phyloP scores from a whole-genome alignment of 139 green algal genomes.

The Penium margaritaceum region DNA sequence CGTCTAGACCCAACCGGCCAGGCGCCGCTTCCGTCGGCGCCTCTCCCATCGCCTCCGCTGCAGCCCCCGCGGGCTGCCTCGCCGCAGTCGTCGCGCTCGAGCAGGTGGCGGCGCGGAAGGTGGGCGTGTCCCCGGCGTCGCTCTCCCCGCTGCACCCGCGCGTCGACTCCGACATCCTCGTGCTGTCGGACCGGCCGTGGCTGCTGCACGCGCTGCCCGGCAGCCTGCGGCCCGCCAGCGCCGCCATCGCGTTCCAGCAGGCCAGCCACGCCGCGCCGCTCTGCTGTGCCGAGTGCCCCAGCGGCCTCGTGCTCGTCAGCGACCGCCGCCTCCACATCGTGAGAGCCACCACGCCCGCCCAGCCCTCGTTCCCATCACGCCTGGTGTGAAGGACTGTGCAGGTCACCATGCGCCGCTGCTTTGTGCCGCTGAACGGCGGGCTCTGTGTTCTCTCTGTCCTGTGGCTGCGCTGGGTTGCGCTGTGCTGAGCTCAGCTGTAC shows the following conservation, averaged over 20 bases:
- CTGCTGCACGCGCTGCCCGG: constrained; percentile 24
- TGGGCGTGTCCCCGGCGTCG: constrained; percentile 38
- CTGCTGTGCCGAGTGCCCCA: constrained; percentile 31
- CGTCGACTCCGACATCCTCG: constrained; percentile 28
- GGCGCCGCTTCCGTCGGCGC: neutral
- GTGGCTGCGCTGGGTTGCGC: neutral
- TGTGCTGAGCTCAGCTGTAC: neutral
- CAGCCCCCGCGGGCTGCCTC: neutral
- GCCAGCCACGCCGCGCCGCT: constrained; percentile 36
- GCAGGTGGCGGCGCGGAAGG: constrained; percentile 18
- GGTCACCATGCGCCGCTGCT: neutral
- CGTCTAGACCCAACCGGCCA: neutral
- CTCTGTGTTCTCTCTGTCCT: neutral
- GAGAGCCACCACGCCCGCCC: neutral
- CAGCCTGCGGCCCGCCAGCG: constrained; percentile 10
- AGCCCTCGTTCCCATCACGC: neutral
- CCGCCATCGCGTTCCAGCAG: constrained; percentile 32
- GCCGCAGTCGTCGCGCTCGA: neutral
- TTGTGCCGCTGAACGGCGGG: neutral
- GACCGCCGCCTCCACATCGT: constrained; percentile 44
- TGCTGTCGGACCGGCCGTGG: constrained; percentile 40
- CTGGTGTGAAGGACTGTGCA: neutral
- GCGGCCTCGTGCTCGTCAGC: constrained; percentile 29
- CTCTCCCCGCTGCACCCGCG: constrained; percentile 15
- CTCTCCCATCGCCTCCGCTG: neutral